These are phyloP conservation scores for Picea engelmannii DNA, from an alignment of 83 land plant species.

Conservation along the genomic window DNA sequence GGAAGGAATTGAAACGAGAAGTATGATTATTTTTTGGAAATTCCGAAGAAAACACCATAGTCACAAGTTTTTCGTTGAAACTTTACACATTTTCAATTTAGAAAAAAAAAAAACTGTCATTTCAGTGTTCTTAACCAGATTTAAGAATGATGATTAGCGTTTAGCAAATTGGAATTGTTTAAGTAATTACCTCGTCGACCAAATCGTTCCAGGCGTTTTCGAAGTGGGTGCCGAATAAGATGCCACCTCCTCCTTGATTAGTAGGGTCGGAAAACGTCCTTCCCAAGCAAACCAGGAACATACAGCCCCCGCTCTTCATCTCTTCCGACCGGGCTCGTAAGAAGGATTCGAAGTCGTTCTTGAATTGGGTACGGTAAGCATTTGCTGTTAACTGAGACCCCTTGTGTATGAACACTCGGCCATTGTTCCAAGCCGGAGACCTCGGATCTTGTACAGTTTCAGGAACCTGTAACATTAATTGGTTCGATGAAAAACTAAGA, in stretches of 20 bases:
- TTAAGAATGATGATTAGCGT: no score
- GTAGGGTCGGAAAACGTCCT: conserved; percentile 53
- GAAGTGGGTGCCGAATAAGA: conserved; percentile 61
- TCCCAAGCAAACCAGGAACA: conserved; percentile 66
- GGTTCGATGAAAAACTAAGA: no score
- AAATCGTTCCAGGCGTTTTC: conserved; percentile 68
- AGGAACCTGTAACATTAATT: conserved; percentile 39
- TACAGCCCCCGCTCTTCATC: conserved; percentile 57
- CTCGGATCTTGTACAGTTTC: conserved; percentile 40
- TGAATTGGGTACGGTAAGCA: conserved; percentile 61
- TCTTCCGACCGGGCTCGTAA: conserved; percentile 40
- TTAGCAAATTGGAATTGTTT: not conserved
- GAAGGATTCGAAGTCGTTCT: conserved; percentile 40
- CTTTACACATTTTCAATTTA: no score
- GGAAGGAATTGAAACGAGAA: no score
- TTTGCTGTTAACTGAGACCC: conserved; percentile 35
- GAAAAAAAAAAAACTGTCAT: no score
- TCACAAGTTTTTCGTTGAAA: no score
- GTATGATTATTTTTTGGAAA: no score
- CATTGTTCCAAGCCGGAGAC: conserved; percentile 58
- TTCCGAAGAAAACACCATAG: no score
- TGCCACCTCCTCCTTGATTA: conserved; percentile 61
- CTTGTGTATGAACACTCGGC: conserved; percentile 54
- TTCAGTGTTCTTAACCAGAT: no score
- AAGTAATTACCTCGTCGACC: conserved; percentile 45